These are phyloP conservation scores for Populus pruinosa DNA, from an alignment of 345 rosid genomes.

Conservation along the genomic window DNA sequence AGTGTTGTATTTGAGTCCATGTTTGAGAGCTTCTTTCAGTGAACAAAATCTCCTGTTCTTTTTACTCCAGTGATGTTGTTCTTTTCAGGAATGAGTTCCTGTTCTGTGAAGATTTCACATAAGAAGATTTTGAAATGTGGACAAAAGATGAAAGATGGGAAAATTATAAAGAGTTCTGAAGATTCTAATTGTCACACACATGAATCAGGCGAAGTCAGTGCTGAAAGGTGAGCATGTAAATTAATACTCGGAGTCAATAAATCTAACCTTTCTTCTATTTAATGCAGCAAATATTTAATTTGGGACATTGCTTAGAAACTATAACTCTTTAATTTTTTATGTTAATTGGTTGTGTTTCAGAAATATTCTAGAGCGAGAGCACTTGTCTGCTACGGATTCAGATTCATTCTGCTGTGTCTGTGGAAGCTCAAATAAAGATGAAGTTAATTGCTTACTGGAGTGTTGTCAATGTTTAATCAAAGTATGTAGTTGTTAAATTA, in stretches of 20 bases:
- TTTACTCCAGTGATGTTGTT: neutral
- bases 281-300: neutral
- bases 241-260: neutral
- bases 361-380: slow-evolving; percentile 10
- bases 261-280: neutral
- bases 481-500: slow-evolving; percentile 21
- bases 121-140: slow-evolving; percentile 17
- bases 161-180: slow-evolving; percentile 16
- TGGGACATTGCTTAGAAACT: neutral
- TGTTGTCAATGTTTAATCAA: slow-evolving; percentile 42
- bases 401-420: slow-evolving; percentile 46
- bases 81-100: slow-evolving; percentile 27
- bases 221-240: slow-evolving; percentile 33
- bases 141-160: slow-evolving; percentile 17
- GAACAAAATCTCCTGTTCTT: neutral
- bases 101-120: slow-evolving; percentile 18
- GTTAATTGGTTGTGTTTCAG: slow-evolving; percentile 24
- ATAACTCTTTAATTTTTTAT: neutral
- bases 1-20: too few relatives aligned
- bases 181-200: slow-evolving; percentile 1
- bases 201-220: slow-evolving; percentile 7
- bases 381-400: slow-evolving; percentile 9
- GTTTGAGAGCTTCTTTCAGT: neutral
- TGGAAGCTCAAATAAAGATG: slow-evolving; percentile 45
- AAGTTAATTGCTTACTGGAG: slow-evolving; percentile 38